Conservation (phyloP, 2,329 filamentous ascomycete species). For the Talaromyces sp. region DNA sequence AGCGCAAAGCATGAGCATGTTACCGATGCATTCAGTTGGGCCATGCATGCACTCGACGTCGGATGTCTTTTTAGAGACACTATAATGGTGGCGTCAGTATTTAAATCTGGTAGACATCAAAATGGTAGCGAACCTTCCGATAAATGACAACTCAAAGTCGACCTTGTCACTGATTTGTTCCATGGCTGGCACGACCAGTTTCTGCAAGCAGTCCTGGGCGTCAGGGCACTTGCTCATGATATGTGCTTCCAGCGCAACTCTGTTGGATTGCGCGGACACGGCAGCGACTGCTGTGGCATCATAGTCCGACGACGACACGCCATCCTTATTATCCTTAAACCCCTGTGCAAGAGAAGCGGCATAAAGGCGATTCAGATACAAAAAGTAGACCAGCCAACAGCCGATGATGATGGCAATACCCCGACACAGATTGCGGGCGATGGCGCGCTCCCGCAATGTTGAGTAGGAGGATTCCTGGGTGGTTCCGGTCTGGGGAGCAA, state of each 20-base stretch:
- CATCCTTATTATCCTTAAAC: not conserved
- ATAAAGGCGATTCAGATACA: constrained; percentile 11
- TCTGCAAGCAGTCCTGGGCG: constrained; percentile 72
- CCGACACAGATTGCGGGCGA: constrained; percentile 7
- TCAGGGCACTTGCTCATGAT: constrained; percentile 98
- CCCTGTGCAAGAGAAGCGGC: not conserved
- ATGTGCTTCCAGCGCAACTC: constrained; percentile 80
- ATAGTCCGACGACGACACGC: not conserved
- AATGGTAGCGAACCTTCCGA: constrained; percentile 60
- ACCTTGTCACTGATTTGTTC: constrained; percentile 74
- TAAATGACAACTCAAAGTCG: constrained; percentile 85
- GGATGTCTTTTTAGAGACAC: constrained; percentile 65
- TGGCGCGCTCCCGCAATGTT: constrained; percentile 10
- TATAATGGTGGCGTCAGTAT: constrained; percentile 15
- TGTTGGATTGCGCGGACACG: constrained; percentile 9
- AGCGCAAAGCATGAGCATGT: constrained; percentile 91
- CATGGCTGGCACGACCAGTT: constrained; percentile 83
- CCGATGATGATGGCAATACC: constrained; percentile 7
- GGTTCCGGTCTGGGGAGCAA: constrained; percentile 6
- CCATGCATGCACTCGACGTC: constrained; percentile 88
- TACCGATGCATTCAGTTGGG: constrained; percentile 82
- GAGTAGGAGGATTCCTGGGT: constrained; percentile 1
- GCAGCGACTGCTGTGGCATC: not conserved
- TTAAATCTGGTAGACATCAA: not conserved
- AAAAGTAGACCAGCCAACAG: constrained; percentile 11